Evolutionary conservation across 2,329 filamentous ascomycete species (phyloP), one percentile per base, ranked within the genome.

Genomic region (Tolypocladium guangdongense): DNA sequence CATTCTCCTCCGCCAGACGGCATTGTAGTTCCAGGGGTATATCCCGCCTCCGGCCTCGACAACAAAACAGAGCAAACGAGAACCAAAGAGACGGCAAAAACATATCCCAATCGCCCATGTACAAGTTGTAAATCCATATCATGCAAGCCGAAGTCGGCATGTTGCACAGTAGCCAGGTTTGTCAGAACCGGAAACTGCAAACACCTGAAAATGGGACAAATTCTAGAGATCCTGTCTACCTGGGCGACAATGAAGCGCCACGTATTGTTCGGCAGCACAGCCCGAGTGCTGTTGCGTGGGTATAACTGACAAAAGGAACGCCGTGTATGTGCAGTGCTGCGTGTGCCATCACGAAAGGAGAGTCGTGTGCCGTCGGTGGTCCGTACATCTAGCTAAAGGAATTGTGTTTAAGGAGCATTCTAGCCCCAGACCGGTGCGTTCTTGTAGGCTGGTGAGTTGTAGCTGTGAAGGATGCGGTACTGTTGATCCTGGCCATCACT

Each of bases 371-470:
- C 30, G 22, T 3, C 18, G 24, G 36, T 60, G 7, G 49, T 16
- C 12, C 45, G 39, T 30, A 16, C 22, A 27, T 20, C n/a, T 10
- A 30, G 7, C 55, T 55, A 14, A 48, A 35, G 12, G 3, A 27
- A 10, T 20, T 18, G 24, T n/a, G 27, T 12, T 22, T 18, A 16
- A 36, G 14, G 16, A 10, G 47, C 24, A n/a, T 36, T 18, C 20
- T 54, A 79, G n/a, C 76, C 73, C 77, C 78, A 81, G n/a, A 81
- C 79, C 0, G 78, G 78, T 3, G 69, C 73, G 37, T 76, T 71
- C 32, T 72, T 72, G 59, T 82, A 82, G 7, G 78, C 77, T 6
- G 78, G 78, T 4, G 78, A 79, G 60, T 81, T 79, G 59, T 82
- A 81, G 64, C 78, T 81, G 64, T 82, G 79, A 10, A 81, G 66